Conservation (phyloP, 305 asterid species). For the Fraxinus sp. region DNA sequence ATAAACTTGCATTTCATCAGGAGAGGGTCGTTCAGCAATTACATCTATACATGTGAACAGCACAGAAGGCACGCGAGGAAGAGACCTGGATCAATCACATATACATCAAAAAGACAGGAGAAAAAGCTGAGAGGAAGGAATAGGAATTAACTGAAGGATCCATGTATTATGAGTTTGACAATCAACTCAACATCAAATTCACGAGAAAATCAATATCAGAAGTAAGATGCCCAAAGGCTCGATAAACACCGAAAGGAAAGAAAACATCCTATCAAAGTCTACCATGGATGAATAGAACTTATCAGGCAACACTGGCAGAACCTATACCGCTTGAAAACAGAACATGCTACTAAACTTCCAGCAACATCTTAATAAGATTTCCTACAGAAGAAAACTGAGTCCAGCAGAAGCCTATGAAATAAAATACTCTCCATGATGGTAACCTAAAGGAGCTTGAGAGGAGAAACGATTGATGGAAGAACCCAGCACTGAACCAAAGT, state of each 20-base stretch:
- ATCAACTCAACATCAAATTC: constrained; percentile 35
- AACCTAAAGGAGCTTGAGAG: constrained; percentile 40
- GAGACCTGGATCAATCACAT: neutral
- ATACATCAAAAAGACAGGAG: neutral
- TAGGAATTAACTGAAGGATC: neutral
- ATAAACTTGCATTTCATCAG: constrained; percentile 23
- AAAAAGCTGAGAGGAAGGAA: neutral
- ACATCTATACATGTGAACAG: constrained; percentile 22
- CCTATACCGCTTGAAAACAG: constrained; percentile 26
- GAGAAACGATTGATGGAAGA: constrained; percentile 19
- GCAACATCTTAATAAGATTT: constrained; percentile 37
- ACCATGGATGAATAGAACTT: constrained; percentile 38
- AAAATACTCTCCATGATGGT: constrained; percentile 25
- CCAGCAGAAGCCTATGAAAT: constrained; percentile 34
- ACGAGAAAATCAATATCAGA: constrained; percentile 27
- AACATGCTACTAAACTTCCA: constrained; percentile 23
- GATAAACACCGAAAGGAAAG: constrained; percentile 35
- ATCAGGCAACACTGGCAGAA: constrained; percentile 37
- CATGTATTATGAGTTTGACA: neutral
- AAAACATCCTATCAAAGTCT: constrained; percentile 30
- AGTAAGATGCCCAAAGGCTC: constrained; percentile 39
- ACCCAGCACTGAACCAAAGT: constrained; percentile 20
- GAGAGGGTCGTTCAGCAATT: constrained; percentile 19
- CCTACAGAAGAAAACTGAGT: constrained; percentile 42
- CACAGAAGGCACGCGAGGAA: constrained; percentile 10